Evolutionary conservation across 1,284 basidiomycete genomes (phyloP), one percentile per base, ranked within the genome.

Genomic region (Leccinum proximum): DNA sequence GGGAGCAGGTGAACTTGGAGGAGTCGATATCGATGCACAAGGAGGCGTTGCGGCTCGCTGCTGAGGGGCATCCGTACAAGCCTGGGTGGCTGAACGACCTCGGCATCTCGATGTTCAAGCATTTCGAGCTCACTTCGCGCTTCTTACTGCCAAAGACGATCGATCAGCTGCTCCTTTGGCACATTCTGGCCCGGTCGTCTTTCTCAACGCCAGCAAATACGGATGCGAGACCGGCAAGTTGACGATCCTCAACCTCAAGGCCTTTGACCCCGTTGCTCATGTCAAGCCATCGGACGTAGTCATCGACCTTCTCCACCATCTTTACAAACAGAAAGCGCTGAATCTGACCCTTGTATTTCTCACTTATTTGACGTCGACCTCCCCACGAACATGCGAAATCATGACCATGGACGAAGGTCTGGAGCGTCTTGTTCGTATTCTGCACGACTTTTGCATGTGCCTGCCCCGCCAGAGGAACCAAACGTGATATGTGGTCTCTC

Each of bases 361-460:
- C 65, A 94, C 94, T 61, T 97, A 98, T 79, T 91, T 99, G 70
- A 98, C 97, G 8, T 96, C 96, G 2, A 98, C 97, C 6, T 98
- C 96, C 0, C 96, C 97, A 4, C 88, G 96, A 67, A 98, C 99
- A 79, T 89, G 97, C 61, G 97, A 99, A 79, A 98, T 98, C 74
- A 92, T 99, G 83, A 97, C 96, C 56, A 89, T 93, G 82, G 97
- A 99, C 76, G 97, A 97, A 65, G 97, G 97, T 2, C 87, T 99
- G 53, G 97, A 99, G 76, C 89, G 96, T 30, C 88, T 99, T 48
- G 92, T 99, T 40, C 89, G 93, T 65, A 95, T 99, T 69, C 81
- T 96, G n/a, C 89, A 91, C 72, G 90, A 95, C 69, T 94, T 94
- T 69, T 93, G 89, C 76, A 77, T 91, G 45, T 87, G 83, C 65